Conservation (phyloP, 164 flowering plant species). For the Aristolochia fimbriata region DNA sequence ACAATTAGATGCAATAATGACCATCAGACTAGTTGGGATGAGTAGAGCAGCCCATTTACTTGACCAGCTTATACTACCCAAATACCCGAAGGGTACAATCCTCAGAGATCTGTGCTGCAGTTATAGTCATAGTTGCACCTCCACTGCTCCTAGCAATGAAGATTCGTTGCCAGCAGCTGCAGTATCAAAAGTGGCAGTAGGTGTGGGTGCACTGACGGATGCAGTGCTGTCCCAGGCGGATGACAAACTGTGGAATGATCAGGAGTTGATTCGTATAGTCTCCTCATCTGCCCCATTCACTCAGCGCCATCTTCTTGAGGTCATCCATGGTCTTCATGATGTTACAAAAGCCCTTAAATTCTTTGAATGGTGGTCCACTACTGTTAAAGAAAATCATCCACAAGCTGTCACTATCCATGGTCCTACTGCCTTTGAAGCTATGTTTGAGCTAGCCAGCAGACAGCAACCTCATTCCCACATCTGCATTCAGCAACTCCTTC, state of each 20-base stretch:
- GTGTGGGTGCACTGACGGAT: no score
- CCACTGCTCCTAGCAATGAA: no score
- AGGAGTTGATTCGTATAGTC: constrained; percentile 23
- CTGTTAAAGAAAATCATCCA: neutral
- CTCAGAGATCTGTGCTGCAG: no score
- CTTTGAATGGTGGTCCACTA: constrained; percentile 16
- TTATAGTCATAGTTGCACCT: no score
- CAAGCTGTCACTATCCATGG: constrained; percentile 3
- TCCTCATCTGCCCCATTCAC: constrained; percentile 22
- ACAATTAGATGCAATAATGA: no score
- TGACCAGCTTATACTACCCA: no score
- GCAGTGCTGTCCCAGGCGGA: no score
- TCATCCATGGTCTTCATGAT: constrained; percentile 27
- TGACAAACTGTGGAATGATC: neutral
- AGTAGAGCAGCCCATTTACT: no score
- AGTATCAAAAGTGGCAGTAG: no score
- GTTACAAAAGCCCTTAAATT: constrained; percentile 38
- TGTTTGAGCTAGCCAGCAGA: constrained; percentile 34
- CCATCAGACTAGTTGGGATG: no score
- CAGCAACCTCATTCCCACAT: constrained; percentile 17
- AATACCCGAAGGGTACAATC: no score
- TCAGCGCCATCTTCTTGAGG: constrained; percentile 13
- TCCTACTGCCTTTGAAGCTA: constrained; percentile 37
- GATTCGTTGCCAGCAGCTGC: no score
- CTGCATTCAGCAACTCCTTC: constrained; percentile 25